Percentiles rank a stretch among this genome's conserved stretches.
Conservation (phyloP, 2,329 filamentous ascomycete species). For the Pestalotiopsis sp. region DNA sequence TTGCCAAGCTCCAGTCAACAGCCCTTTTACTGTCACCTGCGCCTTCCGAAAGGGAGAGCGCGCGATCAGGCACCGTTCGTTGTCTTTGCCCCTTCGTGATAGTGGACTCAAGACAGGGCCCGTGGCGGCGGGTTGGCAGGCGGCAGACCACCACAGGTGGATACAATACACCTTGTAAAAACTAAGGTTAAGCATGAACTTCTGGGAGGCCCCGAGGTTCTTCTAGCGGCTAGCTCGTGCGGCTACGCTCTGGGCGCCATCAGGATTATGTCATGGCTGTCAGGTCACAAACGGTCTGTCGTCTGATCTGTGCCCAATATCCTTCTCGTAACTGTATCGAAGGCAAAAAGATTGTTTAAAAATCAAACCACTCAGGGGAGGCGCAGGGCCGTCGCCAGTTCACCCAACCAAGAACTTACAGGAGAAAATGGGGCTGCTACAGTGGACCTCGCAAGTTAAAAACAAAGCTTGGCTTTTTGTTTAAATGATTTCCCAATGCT, state of each 20-base stretch:
- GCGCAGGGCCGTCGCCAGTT: neutral
- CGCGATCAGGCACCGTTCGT: neutral
- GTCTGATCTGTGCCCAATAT: neutral
- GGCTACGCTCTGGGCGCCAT: no score
- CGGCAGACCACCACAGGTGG: neutral
- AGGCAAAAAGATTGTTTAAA: neutral
- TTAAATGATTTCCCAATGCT: neutral
- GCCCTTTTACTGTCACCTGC: neutral
- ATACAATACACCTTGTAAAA: neutral
- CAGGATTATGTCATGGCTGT: no score
- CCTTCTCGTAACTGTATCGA: neutral
- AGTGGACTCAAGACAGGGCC: neutral
- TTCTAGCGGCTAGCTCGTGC: no score
- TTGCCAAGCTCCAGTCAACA: neutral
- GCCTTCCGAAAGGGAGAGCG: neutral
- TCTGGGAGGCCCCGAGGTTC: neutral
- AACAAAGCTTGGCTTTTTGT: neutral
- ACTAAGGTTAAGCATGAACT: neutral
- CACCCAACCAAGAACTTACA: no score
- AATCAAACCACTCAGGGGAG: neutral
- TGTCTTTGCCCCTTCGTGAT: neutral
- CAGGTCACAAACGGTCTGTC: neutral
- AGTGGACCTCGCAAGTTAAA: neutral
- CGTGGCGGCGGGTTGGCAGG: neutral
- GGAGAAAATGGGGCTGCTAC: neutral